phyloP scores from a whole-genome alignment of 805 yeast species.

The fission yeast (Schizosaccharomyces pombe) region ASM294v3 CU329670.1:3919501-3920000 shows the following conservation, averaged over 20 bases:
- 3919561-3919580: constrained; percentile 21
- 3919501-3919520: constrained; percentile 59
- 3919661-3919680: not conserved
- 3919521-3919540: constrained; percentile 55
- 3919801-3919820: not conserved
- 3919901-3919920: too few relatives aligned
- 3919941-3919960: too few relatives aligned
- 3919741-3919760: not conserved
- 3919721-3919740: not conserved
- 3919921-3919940: too few relatives aligned
- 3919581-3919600: not conserved
- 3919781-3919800: not conserved
- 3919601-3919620: not conserved
- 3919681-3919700: not conserved
- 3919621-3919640: not conserved
- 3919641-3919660: not conserved
- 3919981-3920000: too few relatives aligned
- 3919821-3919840: too few relatives aligned
- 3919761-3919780: not conserved
- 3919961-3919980: too few relatives aligned
- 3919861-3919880: too few relatives aligned
- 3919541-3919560: constrained; percentile 47
- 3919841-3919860: too few relatives aligned
- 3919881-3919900: too few relatives aligned
- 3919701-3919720: not conserved